Percentiles rank a stretch among this genome's conserved stretches.
Conservation (phyloP, 1,284 basidiomycete species). For the Amylostereum chailletii region DNA sequence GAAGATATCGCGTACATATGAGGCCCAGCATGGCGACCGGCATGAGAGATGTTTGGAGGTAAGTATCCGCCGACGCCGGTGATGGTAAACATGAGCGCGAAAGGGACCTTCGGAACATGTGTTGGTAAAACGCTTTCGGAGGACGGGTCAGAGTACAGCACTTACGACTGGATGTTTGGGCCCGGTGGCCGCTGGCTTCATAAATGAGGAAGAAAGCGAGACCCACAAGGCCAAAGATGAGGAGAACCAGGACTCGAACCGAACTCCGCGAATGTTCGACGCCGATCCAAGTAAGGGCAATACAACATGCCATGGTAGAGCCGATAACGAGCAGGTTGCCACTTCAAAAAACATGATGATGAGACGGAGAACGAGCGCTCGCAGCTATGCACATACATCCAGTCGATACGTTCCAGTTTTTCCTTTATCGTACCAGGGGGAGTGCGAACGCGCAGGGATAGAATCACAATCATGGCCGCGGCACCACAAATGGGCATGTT, state of each 20-base stretch:
- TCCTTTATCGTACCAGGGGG: too few relatives aligned
- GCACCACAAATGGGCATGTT: too few relatives aligned
- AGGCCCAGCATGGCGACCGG: constrained; percentile 17
- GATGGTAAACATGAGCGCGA: constrained; percentile 17
- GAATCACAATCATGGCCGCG: too few relatives aligned
- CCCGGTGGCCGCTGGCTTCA: constrained; percentile 12
- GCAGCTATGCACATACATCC: too few relatives aligned
- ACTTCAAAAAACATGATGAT: constrained; percentile 11
- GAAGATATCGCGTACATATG: constrained; percentile 9
- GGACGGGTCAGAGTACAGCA: constrained; percentile 3
- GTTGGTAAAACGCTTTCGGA: background rate
- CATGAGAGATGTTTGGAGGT: constrained; percentile 14
- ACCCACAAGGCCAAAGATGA: constrained; percentile 24
- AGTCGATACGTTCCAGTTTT: too few relatives aligned
- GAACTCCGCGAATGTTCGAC: constrained; percentile 26
- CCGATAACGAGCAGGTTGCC: constrained; percentile 28
- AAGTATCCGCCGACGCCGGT: constrained; percentile 23
- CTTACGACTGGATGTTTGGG: constrained; percentile 13
- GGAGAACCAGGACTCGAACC: constrained; percentile 23
- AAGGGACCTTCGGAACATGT: constrained; percentile 15
- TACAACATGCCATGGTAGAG: constrained; percentile 18
- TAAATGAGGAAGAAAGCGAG: constrained; percentile 16
- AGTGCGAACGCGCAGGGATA: too few relatives aligned
- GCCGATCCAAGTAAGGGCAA: constrained; percentile 31
- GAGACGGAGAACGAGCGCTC: too few relatives aligned